These are phyloP conservation scores for Pholiota conissans DNA, from an alignment of 768 basidiomycete genomes.

Conservation along the genomic window DNA sequence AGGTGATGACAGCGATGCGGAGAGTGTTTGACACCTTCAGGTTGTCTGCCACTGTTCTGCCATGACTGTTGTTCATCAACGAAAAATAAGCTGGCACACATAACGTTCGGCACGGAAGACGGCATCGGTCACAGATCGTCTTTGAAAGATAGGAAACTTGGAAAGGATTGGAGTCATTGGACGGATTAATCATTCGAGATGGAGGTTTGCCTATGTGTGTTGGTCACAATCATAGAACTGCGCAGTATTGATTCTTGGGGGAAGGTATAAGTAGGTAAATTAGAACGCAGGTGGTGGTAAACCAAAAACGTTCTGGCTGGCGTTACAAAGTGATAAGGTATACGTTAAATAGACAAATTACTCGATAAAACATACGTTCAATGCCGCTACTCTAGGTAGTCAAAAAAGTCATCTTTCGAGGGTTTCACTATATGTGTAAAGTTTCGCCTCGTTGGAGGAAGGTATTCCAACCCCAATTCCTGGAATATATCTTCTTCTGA, in stretches of 20 bases:
- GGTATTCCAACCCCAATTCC: slow-evolving; percentile 37
- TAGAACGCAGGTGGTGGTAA: neutral
- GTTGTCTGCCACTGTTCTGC: neutral
- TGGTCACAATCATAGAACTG: too few species aligned
- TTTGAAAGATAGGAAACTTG: neutral
- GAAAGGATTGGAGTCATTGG: too few species aligned
- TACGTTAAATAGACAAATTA: neutral
- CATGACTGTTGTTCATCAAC: neutral
- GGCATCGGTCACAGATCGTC: neutral
- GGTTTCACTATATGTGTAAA: slow-evolving; percentile 5
- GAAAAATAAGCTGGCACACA: neutral
- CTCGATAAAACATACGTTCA: neutral
- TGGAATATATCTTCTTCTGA: slow-evolving; percentile 47
- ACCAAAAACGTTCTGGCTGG: neutral
- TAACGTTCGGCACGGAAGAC: neutral
- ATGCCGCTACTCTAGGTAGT: neutral
- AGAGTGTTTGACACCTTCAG: neutral
- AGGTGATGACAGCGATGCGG: neutral
- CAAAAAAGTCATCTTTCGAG: neutral
- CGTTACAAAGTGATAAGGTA: neutral
- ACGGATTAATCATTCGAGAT: too few species aligned
- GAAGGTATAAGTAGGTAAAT: too few species aligned
- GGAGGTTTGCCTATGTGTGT: too few species aligned
- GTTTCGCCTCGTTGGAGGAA: slow-evolving; percentile 23
- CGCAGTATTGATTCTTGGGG: too few species aligned